Conservation (phyloP, 2,329 filamentous ascomycete species). For the Sporothrix pallida region DNA sequence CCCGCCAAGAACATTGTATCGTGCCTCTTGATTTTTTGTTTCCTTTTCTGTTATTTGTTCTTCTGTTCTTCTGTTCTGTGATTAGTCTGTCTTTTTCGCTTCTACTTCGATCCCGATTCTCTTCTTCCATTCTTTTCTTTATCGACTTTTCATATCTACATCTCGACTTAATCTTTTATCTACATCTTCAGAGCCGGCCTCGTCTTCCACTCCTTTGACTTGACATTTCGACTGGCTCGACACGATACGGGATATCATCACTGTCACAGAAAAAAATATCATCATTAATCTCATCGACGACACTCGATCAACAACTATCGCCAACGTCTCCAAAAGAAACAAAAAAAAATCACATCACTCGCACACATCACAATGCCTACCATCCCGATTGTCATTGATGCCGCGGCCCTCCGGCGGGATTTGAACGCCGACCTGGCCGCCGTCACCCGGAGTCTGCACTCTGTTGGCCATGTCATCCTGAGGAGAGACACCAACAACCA, state of each 20-base stretch:
- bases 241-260: not conserved
- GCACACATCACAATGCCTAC: not conserved
- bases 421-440: conserved; percentile 3
- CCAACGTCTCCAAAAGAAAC: too few species aligned
- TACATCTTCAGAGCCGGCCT: conserved; percentile 5
- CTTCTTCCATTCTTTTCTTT: not conserved
- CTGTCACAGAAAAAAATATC: not conserved
- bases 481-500: conserved; percentile 32
- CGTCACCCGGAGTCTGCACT: conserved; percentile 22
- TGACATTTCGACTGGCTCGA: not conserved
- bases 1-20: conserved; percentile 9
- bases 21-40: not conserved
- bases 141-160: not conserved
- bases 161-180: not conserved
- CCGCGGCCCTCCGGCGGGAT: conserved; percentile 9
- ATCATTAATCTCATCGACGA: not conserved
- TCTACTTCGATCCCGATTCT: not conserved
- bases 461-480: conserved; percentile 22
- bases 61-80: not conserved
- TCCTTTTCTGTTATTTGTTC: not conserved
- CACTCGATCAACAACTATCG: not conserved
- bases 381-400: conserved; percentile 15
- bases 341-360: too few species aligned
- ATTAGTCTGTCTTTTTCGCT: not conserved
- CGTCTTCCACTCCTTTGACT: not conserved